A percentile compares a stretch with the other conserved stretches of the same genome.
Conservation (phyloP, 768 basidiomycete genomes). For the Tricholomella constricta region DNA sequence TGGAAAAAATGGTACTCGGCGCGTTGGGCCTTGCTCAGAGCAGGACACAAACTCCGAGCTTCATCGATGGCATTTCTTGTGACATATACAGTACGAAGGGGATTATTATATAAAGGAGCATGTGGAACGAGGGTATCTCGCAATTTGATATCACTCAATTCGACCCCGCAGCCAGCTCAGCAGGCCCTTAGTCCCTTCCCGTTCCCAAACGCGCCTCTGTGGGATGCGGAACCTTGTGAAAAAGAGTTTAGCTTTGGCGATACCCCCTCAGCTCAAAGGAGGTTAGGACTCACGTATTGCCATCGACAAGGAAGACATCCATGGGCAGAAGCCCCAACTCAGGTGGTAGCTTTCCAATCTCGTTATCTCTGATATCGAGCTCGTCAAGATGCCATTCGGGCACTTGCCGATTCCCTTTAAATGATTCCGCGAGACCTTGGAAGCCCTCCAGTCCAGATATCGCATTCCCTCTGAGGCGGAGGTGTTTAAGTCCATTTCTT, state of each 20-base stretch:
- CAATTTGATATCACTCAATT: slow-evolving; percentile 46
- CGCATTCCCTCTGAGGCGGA: slow-evolving; percentile 70
- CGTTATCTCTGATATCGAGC: slow-evolving; percentile 81
- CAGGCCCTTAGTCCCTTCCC: slow-evolving; percentile 82
- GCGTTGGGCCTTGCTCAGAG: too few relatives aligned
- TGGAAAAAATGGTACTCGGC: too few relatives aligned
- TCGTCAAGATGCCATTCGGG: slow-evolving; percentile 79
- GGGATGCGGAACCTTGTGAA: slow-evolving; percentile 74
- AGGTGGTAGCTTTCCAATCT: slow-evolving; percentile 66
- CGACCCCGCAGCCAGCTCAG: slow-evolving; percentile 78
- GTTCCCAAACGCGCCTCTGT: slow-evolving; percentile 79
- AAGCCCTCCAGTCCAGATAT: slow-evolving; percentile 66
- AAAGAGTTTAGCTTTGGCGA: neutral
- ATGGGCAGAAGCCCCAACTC: slow-evolving; percentile 75
- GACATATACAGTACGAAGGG: too few relatives aligned
- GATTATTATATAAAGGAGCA: too few relatives aligned
- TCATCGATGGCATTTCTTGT: too few relatives aligned
- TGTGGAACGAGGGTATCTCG: neutral
- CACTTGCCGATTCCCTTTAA: slow-evolving; percentile 64
- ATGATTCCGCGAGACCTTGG: slow-evolving; percentile 57
- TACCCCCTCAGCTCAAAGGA: neutral
- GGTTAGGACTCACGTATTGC: slow-evolving; percentile 65
- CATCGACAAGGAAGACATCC: slow-evolving; percentile 83
- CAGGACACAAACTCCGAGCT: too few relatives aligned
- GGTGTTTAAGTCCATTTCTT: slow-evolving; percentile 61